Evolutionary conservation across 169 alveolate species (phyloP), one percentile per base, ranked within the genome.

Genomic region (Babesia gibsoni): DNA sequence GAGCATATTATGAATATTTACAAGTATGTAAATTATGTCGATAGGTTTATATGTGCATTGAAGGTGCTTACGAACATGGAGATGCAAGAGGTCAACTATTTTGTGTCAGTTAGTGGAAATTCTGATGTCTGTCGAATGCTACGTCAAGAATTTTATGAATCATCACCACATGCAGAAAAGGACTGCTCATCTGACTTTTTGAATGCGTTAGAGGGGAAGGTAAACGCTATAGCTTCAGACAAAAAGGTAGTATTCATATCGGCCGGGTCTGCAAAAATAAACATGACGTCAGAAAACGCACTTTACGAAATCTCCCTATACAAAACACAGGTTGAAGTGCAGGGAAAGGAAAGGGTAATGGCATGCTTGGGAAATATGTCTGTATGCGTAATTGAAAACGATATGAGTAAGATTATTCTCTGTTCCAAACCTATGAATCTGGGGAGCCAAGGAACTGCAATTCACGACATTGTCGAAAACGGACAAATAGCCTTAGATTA

Each of bases 401-500:
- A 58, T 18, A 20, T 42, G 16, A 5, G 48, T 23, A 8, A 10
- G 25, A 30, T 61, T 4, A 41, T 61, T 2, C 58, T 61, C 4
- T 25, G 61, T 20, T 8, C 45, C 10, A 61, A 27, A 12, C 41
- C 39, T 20, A 14, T n/a, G 18, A 58, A 61, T 0, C 46, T 61
- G 29, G 72, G 72, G 8, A 1, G 30, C 27, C 39, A 61, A 3
- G 22, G 10, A 4, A 36, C 0, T 9, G 46, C 9, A 4, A 20
- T 58, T 4, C 5, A 27, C 20, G 45, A 29, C 18, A 49, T 45
- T 7, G 59, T 61, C 35, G 49, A 61, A 2, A 22, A 61, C 23
- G 72, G 72, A 10, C 72, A 61, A 25, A n/a, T 61, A 0, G 52
- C 46, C 50, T 3, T 61, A 16, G 72, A 61, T 48, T 61, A 29